These are phyloP conservation scores for Kwoniella shivajii DNA, from an alignment of 1,284 basidiomycete genomes.

Conservation along the genomic window DNA sequence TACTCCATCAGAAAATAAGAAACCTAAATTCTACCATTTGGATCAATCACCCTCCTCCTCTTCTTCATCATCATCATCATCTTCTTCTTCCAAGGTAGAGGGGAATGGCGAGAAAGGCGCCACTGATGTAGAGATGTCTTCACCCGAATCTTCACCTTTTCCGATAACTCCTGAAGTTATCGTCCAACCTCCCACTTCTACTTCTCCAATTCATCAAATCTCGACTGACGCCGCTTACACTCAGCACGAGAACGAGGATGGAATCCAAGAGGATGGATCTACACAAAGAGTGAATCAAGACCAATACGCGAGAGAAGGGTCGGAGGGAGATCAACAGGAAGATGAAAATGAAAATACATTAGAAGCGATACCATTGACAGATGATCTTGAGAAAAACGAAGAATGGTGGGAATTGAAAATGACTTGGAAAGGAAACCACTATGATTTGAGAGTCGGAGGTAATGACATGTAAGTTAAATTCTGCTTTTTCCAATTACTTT, in stretches of 20 bases:
- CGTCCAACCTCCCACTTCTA: neutral
- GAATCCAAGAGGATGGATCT: neutral
- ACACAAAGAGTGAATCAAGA: too few relatives aligned
- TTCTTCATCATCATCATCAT: neutral
- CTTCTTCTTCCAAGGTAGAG: neutral
- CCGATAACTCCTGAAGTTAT: neutral
- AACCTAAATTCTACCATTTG: constrained; percentile 20
- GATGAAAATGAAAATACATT: neutral
- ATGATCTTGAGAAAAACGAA: constrained; percentile 25
- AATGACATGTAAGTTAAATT: constrained; percentile 42
- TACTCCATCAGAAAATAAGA: constrained; percentile 27
- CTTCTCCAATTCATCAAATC: neutral
- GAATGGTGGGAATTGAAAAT: constrained; percentile 44
- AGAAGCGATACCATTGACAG: constrained; percentile 25
- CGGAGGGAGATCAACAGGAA: neutral
- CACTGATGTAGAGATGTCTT: too few relatives aligned
- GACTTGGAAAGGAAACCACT: constrained; percentile 46
- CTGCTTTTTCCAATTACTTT: neutral
- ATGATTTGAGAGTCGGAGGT: constrained; percentile 38
- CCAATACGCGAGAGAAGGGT: too few relatives aligned
- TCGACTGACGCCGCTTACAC: neutral
- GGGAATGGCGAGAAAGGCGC: too few relatives aligned
- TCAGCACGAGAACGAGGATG: neutral
- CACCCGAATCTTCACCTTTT: too few relatives aligned
- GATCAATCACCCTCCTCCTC: neutral